These are phyloP conservation scores for Pythium aristosporum DNA, from an alignment of 352 stramenopile species.

Conservation along the genomic window DNA sequence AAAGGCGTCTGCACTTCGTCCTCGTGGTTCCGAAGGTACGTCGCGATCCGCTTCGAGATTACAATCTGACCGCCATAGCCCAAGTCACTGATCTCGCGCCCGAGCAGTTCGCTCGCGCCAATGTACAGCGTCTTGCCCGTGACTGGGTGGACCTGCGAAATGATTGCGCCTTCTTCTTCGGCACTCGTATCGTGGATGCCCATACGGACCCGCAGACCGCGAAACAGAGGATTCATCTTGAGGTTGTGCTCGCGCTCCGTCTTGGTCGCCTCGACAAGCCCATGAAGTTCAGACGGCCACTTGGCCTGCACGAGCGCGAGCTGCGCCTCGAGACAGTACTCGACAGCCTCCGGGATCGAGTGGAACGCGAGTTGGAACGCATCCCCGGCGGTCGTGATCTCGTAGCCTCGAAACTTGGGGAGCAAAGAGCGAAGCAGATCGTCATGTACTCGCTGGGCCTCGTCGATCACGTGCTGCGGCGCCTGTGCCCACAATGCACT, in stretches of 20 bases:
- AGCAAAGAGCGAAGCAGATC: constrained; percentile 53
- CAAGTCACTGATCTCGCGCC: constrained; percentile 58
- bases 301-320: constrained; percentile 52
- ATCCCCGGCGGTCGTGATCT: constrained; percentile 75
- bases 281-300: constrained; percentile 59
- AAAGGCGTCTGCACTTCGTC: constrained; percentile 43
- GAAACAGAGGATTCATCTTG: constrained; percentile 54
- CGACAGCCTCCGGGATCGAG: constrained; percentile 52
- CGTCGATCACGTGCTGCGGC: constrained; percentile 53
- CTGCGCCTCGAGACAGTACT: constrained; percentile 70
- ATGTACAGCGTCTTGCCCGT: constrained; percentile 70
- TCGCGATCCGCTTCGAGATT: constrained; percentile 56
- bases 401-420: constrained; percentile 59
- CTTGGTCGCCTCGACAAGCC: constrained; percentile 52
- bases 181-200: constrained; percentile 65
- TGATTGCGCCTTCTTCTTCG: constrained; percentile 47
- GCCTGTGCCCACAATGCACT: constrained; percentile 68
- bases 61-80: constrained; percentile 72
- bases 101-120: constrained; percentile 62
- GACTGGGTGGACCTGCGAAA: constrained; percentile 57
- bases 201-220: constrained; percentile 72
- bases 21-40: constrained; percentile 44
- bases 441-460: constrained; percentile 60
- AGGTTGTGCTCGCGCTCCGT: constrained; percentile 45
- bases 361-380: constrained; percentile 79